These are phyloP conservation scores for Marchantia polymorpha DNA, from an alignment of 225 moss, liverwort and hornwort species.

Conservation along the genomic window DNA sequence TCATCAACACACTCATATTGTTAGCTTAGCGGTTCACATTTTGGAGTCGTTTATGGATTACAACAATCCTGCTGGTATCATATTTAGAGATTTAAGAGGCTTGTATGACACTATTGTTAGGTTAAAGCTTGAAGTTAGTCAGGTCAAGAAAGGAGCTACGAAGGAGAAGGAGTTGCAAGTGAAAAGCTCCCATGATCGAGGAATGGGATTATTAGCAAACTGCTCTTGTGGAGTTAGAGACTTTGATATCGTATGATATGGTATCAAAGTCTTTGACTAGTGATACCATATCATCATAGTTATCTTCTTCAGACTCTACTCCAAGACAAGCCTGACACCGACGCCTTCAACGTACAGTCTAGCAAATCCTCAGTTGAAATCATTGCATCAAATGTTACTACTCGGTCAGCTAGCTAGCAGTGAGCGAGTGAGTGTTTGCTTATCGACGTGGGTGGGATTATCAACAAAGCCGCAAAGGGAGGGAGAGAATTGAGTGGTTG, in stretches of 20 bases:
- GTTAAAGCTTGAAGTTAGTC: constrained; percentile 70
- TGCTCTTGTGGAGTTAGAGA: constrained; percentile 55
- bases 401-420: too few relatives aligned
- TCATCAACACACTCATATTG: constrained; percentile 77
- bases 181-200: constrained; percentile 71
- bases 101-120: constrained; percentile 88
- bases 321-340: too few relatives aligned
- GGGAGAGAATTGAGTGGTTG: too few relatives aligned
- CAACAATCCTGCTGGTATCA: constrained; percentile 92
- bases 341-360: too few relatives aligned
- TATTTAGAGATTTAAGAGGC: constrained; percentile 92
- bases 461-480: too few relatives aligned
- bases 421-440: too few relatives aligned
- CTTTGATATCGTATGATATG: constrained; percentile 80
- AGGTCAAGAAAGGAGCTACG: constrained; percentile 62
- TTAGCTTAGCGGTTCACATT: constrained; percentile 93
- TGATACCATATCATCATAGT: too few relatives aligned
- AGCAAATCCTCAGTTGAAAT: too few relatives aligned
- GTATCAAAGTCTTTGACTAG: too few relatives aligned
- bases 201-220: constrained; percentile 55
- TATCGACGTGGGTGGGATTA: too few relatives aligned
- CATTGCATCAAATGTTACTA: too few relatives aligned
- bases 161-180: constrained; percentile 50
- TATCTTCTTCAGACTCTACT: too few relatives aligned
- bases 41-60: constrained; percentile 99